These are phyloP conservation scores for Xylariaceae sp. DNA, from an alignment of 2,329 filamentous ascomycete genomes.

Conservation along the genomic window DNA sequence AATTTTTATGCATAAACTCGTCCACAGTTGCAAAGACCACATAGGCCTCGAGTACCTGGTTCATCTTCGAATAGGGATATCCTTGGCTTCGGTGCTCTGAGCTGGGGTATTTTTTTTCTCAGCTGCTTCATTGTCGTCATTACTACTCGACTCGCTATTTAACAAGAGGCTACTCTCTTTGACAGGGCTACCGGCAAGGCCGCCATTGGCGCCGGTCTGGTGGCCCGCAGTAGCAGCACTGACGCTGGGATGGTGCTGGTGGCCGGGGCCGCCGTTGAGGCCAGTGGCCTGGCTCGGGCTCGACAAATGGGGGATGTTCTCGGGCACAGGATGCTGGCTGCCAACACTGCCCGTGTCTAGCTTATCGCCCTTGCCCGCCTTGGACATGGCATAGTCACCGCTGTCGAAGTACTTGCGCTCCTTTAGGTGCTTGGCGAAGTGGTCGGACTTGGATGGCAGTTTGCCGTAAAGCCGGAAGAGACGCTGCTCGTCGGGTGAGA, in stretches of 20 bases:
- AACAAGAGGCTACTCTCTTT: slow-evolving; percentile 89
- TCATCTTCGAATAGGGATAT: slow-evolving; percentile 63
- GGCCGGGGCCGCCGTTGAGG: slow-evolving; percentile 38
- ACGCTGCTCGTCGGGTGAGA: slow-evolving; percentile 91
- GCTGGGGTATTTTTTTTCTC: slow-evolving; percentile 38
- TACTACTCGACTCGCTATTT: slow-evolving; percentile 71
- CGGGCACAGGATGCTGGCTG: slow-evolving; percentile 88
- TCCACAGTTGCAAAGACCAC: background rate
- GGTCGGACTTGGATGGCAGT: slow-evolving; percentile 90
- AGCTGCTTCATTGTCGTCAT: slow-evolving; percentile 45
- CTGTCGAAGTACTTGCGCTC: slow-evolving; percentile 99
- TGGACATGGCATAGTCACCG: slow-evolving; percentile 92
- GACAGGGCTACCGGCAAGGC: slow-evolving; percentile 67
- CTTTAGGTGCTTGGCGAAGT: slow-evolving; percentile 97
- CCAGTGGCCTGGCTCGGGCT: slow-evolving; percentile 52
- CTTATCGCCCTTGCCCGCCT: slow-evolving; percentile 93
- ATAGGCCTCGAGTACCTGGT: background rate
- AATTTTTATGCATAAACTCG: background rate
- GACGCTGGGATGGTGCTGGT: slow-evolving; percentile 34
- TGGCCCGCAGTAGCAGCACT: slow-evolving; percentile 41
- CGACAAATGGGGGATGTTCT: slow-evolving; percentile 88
- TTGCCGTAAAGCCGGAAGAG: slow-evolving; percentile 98
- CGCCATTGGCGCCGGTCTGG: slow-evolving; percentile 35
- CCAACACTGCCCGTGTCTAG: slow-evolving; percentile 91
- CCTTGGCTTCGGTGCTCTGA: slow-evolving; percentile 46